phyloP scores from a whole-genome alignment of 345 rosid genomes.

The Ceriops decandra region DNA sequence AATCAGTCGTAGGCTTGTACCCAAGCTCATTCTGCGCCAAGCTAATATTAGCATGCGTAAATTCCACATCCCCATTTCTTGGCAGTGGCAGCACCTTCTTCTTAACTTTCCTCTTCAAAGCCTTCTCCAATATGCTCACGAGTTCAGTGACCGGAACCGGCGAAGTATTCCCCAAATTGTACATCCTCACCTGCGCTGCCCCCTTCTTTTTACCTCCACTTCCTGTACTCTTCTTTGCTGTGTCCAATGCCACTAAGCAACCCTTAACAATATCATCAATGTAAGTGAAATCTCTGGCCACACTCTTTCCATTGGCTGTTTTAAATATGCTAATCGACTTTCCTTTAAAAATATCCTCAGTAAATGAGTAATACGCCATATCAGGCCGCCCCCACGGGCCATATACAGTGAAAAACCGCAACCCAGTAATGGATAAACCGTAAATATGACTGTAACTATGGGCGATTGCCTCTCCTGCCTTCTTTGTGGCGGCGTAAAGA shows the following conservation, averaged over 20 bases:
- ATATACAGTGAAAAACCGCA: slow-evolving; percentile 61
- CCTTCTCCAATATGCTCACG: slow-evolving; percentile 58
- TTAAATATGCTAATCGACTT: slow-evolving; percentile 46
- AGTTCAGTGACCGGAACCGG: slow-evolving; percentile 56
- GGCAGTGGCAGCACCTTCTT: slow-evolving; percentile 55
- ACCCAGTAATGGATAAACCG: slow-evolving; percentile 56
- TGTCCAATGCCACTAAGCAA: slow-evolving; percentile 56
- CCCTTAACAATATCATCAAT: slow-evolving; percentile 72
- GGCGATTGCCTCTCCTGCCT: slow-evolving; percentile 54
- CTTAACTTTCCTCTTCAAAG: slow-evolving; percentile 56
- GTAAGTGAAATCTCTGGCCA: slow-evolving; percentile 66
- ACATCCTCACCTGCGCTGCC: slow-evolving; percentile 44
- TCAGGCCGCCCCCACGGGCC: slow-evolving; percentile 79
- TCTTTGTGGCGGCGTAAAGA: too few species aligned
- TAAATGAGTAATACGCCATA: slow-evolving; percentile 72
- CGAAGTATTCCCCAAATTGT: slow-evolving; percentile 58
- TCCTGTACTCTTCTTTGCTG: slow-evolving; percentile 37
- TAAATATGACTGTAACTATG: slow-evolving; percentile 65
- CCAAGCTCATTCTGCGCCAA: slow-evolving; percentile 52
- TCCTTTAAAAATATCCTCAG: slow-evolving; percentile 51
- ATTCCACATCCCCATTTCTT: slow-evolving; percentile 66
- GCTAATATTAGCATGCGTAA: slow-evolving; percentile 59
- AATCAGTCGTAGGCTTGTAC: slow-evolving; percentile 46
- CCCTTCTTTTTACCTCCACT: slow-evolving; percentile 45
- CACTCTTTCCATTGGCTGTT: slow-evolving; percentile 49